Evolutionary conservation across 306 rosid species (phyloP), one percentile per base, ranked within the genome.

Genomic region (Neltuma alba): DNA sequence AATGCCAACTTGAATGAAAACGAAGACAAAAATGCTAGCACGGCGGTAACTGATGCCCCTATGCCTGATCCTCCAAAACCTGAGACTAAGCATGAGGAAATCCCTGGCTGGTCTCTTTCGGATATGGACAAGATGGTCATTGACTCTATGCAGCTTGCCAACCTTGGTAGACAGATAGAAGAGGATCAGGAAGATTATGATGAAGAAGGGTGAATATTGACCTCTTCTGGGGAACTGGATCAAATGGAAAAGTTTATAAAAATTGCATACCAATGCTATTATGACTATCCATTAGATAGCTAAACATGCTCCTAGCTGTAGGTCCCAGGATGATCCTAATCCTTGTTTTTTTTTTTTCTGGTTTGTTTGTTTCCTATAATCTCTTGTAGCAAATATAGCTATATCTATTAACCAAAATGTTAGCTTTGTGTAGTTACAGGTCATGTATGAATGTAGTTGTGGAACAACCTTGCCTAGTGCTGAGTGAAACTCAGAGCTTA

Each of bases 121-220:
- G 99, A 90, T 31, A 89, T 91, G 79, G 96, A 92, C 87, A 92
- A 91, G 87, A 92, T 95, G 97, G 90, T 95, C 78, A 91, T 95
- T 45, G 97, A 91, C 82, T 87, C 99, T 3, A 81, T 91, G 80
- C 95, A 92, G 82, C 94, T 92, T 33, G 96, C 92, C 25, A 90
- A 89, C 16, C 91, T 94, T 23, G 75, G 91, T 44, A 74, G 81
- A 69, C 89, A 75, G 67, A 34, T 89, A 77, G 98, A 95, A 2
- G 98, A 92, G 83, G 99, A 91, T 15, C 98, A 95, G 27, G 99
- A 95, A 77, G 99, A 95, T 77, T 92, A 95, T n/a, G 97, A 95
- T n/a, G 99, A 92, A 72, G 98, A 95, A 75, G 92, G 89, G 77
- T 92, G 69, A 80, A 68, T 63, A 69, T 21, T 74, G 45, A 74